These are phyloP conservation scores for Nicotiana tabacum DNA, from an alignment of 257 asterid genomes.

Conservation along the genomic window DNA sequence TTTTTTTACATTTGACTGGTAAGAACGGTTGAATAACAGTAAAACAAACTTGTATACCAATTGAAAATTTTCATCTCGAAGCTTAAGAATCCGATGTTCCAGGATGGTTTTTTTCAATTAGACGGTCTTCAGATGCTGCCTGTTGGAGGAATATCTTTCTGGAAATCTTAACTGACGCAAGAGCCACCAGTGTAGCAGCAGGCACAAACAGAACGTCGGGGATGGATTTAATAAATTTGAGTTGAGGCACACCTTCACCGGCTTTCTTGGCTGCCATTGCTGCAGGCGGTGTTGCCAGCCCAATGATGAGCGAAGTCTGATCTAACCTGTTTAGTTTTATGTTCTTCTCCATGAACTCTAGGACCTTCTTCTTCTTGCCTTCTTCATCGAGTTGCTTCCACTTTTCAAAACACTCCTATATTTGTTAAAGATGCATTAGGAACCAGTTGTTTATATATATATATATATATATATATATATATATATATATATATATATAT, in stretches of 20 bases:
- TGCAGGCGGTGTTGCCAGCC: conserved; percentile 73
- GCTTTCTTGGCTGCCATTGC: conserved; percentile 91
- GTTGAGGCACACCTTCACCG: conserved; percentile 76
- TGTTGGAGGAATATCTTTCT: conserved; percentile 53
- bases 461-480: no score
- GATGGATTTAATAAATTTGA: conserved; percentile 55
- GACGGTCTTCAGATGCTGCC: conserved; percentile 27
- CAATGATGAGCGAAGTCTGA: conserved; percentile 56
- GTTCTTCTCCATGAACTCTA: conserved; percentile 54
- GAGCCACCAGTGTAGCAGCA: conserved; percentile 68
- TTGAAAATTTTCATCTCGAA: not conserved
- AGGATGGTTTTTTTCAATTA: not conserved
- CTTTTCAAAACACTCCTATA: conserved; percentile 39
- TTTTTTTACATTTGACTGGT: no score
- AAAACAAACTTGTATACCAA: not conserved
- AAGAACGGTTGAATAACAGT: not conserved
- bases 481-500: no score
- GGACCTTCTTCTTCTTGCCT: conserved; percentile 39
- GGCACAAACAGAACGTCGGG: conserved; percentile 84
- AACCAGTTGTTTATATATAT: not conserved
- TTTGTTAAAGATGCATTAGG: conserved; percentile 10
- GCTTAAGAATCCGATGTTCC: not conserved
- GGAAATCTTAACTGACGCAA: conserved; percentile 60
- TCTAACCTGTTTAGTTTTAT: conserved; percentile 58
- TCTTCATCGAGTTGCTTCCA: conserved; percentile 36